phyloP scores from a whole-genome alignment of 306 rosid genomes.

The Trichosanthes cucumerina region DNA sequence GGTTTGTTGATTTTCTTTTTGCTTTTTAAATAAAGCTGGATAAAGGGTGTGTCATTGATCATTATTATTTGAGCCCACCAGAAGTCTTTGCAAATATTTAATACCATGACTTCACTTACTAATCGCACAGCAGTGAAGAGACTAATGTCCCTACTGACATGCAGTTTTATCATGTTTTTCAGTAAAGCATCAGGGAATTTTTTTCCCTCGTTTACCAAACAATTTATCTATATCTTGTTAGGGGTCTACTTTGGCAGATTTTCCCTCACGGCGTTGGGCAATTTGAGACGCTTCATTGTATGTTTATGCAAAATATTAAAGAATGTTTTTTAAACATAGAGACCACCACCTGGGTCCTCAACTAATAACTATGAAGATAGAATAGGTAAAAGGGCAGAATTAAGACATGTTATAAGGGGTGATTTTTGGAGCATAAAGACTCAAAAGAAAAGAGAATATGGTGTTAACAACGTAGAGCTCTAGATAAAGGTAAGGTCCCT shows the following conservation, averaged over 20 bases:
- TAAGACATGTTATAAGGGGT: not conserved
- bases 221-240: not conserved
- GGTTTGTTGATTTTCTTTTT: slow-evolving; percentile 23
- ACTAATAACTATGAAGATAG: not conserved
- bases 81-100: not conserved
- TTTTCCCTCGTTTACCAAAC: not conserved
- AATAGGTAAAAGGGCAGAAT: not conserved
- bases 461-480: too few relatives aligned
- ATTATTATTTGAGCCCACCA: not conserved
- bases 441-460: not conserved
- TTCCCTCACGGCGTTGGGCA: not conserved
- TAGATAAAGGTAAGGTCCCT: too few relatives aligned
- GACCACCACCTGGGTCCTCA: not conserved
- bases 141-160: not conserved
- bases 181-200: not conserved
- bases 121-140: not conserved
- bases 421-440: not conserved
- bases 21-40: not conserved
- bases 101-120: not conserved
- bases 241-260: not conserved
- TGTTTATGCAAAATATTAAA: not conserved
- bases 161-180: not conserved
- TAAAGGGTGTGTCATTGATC: not conserved
- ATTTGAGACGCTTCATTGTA: not conserved
- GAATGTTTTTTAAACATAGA: not conserved